Percentiles rank a stretch among this genome's conserved stretches.
Evolutionary conservation across 164 flowering plant genomes (phyloP).

Genomic region (Magnolia officinalis): DNA sequence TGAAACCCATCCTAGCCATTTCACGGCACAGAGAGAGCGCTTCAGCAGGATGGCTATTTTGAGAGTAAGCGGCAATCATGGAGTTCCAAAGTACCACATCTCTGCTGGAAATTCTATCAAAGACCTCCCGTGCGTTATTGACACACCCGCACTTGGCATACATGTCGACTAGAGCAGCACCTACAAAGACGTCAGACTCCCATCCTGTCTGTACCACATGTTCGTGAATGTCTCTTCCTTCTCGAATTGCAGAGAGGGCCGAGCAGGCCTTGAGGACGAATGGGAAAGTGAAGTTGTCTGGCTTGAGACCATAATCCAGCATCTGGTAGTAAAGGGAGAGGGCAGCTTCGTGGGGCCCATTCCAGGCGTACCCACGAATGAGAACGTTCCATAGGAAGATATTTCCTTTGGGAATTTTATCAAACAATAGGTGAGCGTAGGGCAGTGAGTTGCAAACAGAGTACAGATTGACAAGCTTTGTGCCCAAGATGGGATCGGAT

Average conservation of each 20-base stretch:
- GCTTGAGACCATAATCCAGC: slow-evolving; percentile 11
- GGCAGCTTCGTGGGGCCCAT: slow-evolving; percentile 19
- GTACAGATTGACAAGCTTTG: slow-evolving; percentile 13
- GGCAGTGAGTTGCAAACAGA: not conserved
- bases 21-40: slow-evolving; percentile 13
- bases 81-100: slow-evolving; percentile 21
- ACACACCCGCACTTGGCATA: slow-evolving; percentile 22
- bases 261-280: slow-evolving; percentile 23
- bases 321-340: slow-evolving; percentile 10
- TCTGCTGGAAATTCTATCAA: slow-evolving; percentile 8
- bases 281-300: slow-evolving; percentile 23
- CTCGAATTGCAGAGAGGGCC: slow-evolving; percentile 14
- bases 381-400: slow-evolving; percentile 19
- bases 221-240: slow-evolving; percentile 16
- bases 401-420: slow-evolving; percentile 15
- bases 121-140: slow-evolving; percentile 8
- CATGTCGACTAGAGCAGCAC: slow-evolving; percentile 21
- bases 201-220: slow-evolving; percentile 8
- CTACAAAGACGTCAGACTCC: slow-evolving; percentile 19
- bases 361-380: slow-evolving; percentile 23
- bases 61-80: slow-evolving; percentile 15
- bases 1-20: slow-evolving; percentile 8
- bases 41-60: slow-evolving; percentile 16
- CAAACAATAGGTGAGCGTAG: slow-evolving; percentile 15
- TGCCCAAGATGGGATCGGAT: slow-evolving; percentile 1